Evolutionary conservation across 306 rosid genomes (phyloP).

Genomic region (Crotalaria pallida): DNA sequence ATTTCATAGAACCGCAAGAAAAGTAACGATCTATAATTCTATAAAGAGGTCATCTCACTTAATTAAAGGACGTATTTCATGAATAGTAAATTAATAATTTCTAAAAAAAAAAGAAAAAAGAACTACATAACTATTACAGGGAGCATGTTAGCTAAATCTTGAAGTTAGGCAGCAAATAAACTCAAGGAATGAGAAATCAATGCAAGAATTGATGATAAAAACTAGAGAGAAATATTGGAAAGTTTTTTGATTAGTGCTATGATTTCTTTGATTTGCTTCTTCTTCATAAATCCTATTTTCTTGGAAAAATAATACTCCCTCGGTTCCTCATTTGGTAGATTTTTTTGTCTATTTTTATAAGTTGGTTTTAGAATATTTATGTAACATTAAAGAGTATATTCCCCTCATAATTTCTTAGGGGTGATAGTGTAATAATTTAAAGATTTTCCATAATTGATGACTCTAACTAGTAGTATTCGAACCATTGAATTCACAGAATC

Average conservation of each 20-base stretch:
- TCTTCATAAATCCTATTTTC: not conserved
- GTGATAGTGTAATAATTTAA: too few relatives aligned
- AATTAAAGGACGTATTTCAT: not conserved
- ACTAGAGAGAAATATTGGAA: not conserved
- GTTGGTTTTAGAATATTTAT: too few relatives aligned
- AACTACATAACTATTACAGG: not conserved
- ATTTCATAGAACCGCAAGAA: not conserved
- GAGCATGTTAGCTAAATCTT: not conserved
- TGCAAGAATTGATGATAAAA: not conserved
- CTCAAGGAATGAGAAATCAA: not conserved
- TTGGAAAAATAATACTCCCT: too few relatives aligned
- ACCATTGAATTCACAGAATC: too few relatives aligned
- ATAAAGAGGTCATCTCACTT: not conserved
- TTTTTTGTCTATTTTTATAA: too few relatives aligned
- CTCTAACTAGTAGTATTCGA: too few relatives aligned
- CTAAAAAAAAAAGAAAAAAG: too few relatives aligned
- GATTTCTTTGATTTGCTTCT: not conserved
- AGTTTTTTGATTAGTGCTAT: not conserved
- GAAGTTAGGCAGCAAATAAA: not conserved
- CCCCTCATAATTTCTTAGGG: too few relatives aligned
- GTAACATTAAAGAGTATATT: too few relatives aligned
- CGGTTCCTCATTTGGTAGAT: too few relatives aligned
- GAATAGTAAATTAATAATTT: not conserved
- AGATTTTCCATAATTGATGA: too few relatives aligned
- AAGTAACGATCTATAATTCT: not conserved